Evolutionary conservation across 2,329 filamentous ascomycete species (phyloP), one percentile per base, ranked within the genome.

Genomic region (Beauveria brongniartii): DNA sequence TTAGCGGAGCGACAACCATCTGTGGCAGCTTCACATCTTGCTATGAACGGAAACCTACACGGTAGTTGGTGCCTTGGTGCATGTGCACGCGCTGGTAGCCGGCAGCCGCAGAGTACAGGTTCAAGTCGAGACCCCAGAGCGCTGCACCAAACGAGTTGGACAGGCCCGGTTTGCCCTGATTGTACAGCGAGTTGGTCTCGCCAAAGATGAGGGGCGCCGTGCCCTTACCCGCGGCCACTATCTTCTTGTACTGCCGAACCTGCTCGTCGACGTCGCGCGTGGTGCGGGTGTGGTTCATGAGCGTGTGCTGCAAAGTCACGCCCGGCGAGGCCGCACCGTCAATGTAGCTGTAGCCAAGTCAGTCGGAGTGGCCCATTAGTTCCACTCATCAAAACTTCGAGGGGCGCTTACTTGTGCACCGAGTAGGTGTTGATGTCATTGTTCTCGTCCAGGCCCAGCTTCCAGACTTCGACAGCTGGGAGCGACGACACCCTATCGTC

Each of bases 71-170:
- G 12, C 84, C 85, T 74, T 82, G 80, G 70, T 88, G 85, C 81
- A 87, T 83, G 67, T 87, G 82, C 2, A 84, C 77, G 22, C 84
- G 78, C 50, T 73, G 73, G 71, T 88, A 81, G 18, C 80, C 80
- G 2, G 78, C 77, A 0, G 79, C 74, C 1, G 84, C 85, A 58
- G 77, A 78, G 67, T 80, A 82, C 6, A 87, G 74, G 64, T 81
- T 81, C 73, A 86, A 87, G 70, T 88, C 84, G 14, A 87, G 67
- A 26, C 77, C 82, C 85, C 84, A 88, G 20, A 88, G 80, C 10
- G 84, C 83, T 10, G 84, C 85, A 41, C 85, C 85, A 68, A 88
- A 88, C 0, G 82, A 77, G 72, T 88, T 85, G 44, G 82, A 86
- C 20, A 88, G 74, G 0, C 84, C 84, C 0, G 84, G 81, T 6